Conservation (phyloP, 257 asterid genomes). For the Lycium ferocissimum region DNA sequence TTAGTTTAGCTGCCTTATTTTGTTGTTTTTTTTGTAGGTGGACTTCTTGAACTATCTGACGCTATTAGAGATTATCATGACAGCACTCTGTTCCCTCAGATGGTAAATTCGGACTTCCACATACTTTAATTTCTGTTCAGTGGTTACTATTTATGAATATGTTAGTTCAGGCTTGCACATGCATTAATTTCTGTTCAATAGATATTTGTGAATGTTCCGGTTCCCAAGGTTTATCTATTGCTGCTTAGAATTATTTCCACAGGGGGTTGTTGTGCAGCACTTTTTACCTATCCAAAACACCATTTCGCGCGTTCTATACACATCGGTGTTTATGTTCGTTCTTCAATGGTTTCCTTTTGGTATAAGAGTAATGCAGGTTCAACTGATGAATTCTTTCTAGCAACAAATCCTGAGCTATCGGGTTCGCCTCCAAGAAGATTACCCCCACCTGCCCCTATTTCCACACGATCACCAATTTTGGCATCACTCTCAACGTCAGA, state of each 20-base stretch:
- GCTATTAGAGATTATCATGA: slow-evolving; percentile 96
- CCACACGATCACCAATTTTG: slow-evolving; percentile 60
- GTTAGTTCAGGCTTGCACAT: neutral
- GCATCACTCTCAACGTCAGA: slow-evolving; percentile 60
- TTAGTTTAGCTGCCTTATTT: neutral
- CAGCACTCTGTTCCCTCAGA: slow-evolving; percentile 74
- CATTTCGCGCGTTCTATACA: neutral
- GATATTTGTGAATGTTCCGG: neutral
- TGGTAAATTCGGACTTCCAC: slow-evolving; percentile 58
- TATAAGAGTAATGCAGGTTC: slow-evolving; percentile 86
- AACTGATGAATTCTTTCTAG: slow-evolving; percentile 83
- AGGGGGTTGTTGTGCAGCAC: slow-evolving; percentile 3
- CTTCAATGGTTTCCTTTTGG: slow-evolving; percentile 32
- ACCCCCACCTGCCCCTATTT: slow-evolving; percentile 70
- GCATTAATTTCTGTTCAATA: neutral
- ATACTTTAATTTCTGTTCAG: neutral
- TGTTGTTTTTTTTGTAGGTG: slow-evolving; percentile 55
- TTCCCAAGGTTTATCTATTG: neutral
- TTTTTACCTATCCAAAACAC: neutral
- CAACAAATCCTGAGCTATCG: slow-evolving; percentile 72
- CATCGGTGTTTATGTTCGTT: slow-evolving; percentile 15
- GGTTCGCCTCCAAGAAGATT: slow-evolving; percentile 92
- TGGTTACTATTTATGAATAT: neutral
- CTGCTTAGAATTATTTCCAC: neutral
- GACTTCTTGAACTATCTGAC: slow-evolving; percentile 89